Conservation (phyloP, 1,284 basidiomycete species). For the Flammula alnicola region DNA sequence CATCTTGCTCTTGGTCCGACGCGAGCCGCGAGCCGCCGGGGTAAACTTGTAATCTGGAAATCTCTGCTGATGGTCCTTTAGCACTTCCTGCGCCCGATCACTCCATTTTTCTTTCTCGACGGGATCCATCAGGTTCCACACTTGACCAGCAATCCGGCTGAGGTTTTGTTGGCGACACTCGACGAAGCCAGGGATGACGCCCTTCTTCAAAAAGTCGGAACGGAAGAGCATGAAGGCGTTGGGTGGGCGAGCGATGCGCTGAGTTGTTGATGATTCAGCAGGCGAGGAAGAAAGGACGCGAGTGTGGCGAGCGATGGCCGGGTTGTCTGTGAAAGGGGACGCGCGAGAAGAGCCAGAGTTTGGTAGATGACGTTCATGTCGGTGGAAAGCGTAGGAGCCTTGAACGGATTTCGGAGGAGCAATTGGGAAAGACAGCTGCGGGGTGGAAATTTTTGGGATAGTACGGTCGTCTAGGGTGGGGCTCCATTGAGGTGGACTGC, state of each 20-base stretch:
- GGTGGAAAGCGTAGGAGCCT: background rate
- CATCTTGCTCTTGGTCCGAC: conserved; percentile 21
- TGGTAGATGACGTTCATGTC: background rate
- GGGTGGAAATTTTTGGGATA: background rate
- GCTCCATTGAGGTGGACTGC: conserved; percentile 73
- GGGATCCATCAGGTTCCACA: conserved; percentile 51
- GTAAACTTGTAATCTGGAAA: conserved; percentile 53
- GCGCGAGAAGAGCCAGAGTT: background rate
- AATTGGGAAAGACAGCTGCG: background rate
- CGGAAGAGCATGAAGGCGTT: conserved; percentile 88
- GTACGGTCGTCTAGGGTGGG: conserved; percentile 29
- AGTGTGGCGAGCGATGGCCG: no score
- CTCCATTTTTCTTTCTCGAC: conserved; percentile 52
- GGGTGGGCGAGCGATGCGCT: conserved; percentile 71
- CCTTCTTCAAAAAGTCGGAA: conserved; percentile 64
- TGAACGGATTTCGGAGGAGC: background rate
- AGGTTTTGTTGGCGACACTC: conserved; percentile 63
- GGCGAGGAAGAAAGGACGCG: no score
- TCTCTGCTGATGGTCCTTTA: conserved; percentile 41
- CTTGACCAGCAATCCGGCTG: conserved; percentile 56
- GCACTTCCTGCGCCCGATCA: conserved; percentile 41
- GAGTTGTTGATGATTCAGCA: background rate
- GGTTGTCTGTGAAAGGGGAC: background rate
- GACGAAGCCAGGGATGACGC: conserved; percentile 38
- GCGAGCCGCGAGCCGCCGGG: conserved; percentile 40